A percentile compares a stretch with the other conserved stretches of the same genome.
phyloP scores from a whole-genome alignment of 1,139 yeast genomes.

The Yamadazyma sp. region DNA sequence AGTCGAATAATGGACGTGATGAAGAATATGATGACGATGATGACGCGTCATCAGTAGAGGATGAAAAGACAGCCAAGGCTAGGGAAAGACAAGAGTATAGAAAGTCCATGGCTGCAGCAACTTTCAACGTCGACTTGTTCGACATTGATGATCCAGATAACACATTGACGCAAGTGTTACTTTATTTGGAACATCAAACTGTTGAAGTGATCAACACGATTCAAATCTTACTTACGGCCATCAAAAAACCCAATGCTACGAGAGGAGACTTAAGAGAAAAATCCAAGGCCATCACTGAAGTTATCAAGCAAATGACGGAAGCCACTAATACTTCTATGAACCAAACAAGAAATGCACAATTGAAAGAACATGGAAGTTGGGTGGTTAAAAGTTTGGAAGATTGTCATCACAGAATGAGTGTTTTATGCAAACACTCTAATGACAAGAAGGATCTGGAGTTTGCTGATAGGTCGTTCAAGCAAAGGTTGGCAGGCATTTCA shows the following conservation, averaged over 20 bases:
- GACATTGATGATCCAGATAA: conserved; percentile 85
- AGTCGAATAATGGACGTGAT: conserved; percentile 6
- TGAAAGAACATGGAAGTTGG: conserved; percentile 90
- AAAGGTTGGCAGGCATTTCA: conserved; percentile 91
- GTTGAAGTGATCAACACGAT: conserved; percentile 89
- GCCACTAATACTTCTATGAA: conserved; percentile 89
- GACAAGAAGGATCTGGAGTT: conserved; percentile 58
- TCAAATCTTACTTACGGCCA: conserved; percentile 74
- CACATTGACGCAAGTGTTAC: conserved; percentile 78
- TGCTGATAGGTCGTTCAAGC: conserved; percentile 89
- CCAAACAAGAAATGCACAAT: conserved; percentile 77
- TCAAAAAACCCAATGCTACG: conserved; percentile 74
- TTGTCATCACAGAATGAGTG: conserved; percentile 77
- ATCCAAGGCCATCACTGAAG: conserved; percentile 70
- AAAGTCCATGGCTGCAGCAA: conserved; percentile 53
- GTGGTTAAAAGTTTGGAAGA: conserved; percentile 84
- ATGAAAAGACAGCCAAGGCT: conserved; percentile 31
- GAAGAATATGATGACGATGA: conserved; percentile 15
- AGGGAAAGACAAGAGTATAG: conserved; percentile 50
- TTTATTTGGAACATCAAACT: conserved; percentile 90
- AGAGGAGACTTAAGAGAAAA: conserved; percentile 73
- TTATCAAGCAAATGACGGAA: conserved; percentile 83
- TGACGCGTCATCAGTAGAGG: conserved; percentile 20
- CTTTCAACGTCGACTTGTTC: conserved; percentile 69
- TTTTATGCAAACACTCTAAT: conserved; percentile 51